Evolutionary conservation across 1,284 basidiomycete genomes (phyloP), one percentile per base, ranked within the genome.

Genomic region (Trichosporon ovoides): DNA sequence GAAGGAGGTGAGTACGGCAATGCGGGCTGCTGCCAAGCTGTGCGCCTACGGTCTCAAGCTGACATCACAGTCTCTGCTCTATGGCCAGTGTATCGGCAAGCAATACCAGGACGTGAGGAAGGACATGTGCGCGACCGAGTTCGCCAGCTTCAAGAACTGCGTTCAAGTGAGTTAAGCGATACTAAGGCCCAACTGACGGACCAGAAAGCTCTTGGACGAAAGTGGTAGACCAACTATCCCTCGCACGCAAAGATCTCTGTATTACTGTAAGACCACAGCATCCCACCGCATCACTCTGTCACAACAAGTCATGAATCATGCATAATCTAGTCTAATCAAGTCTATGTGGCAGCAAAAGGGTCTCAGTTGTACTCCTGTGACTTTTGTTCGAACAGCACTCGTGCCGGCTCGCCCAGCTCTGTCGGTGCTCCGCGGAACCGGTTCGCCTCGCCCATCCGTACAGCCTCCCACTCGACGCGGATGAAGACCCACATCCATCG

Each of bases 401-500:
- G 55, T 1, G 59, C 57, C 2, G 60, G 52, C 48, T 54, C 61
- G 18, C 28, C 43, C 6, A 49, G 22, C 10, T 50, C 52, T 7
- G 37, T 53, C 9, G 52, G 52, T 4, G 36, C 40, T 6, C 51
- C 57, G 12, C 64, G 63, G 50, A 68, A 65, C 24, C 67, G 62
- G 40, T 60, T 56, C 53, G 65, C 58, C 57, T 76, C 74, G 19
- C 76, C 75, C 69, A 80, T 79, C 60, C 84, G 88, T 53, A 91
- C 84, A 12, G 86, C 83, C 78, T 96, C 92, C 93, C 93, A 97
- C 76, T 99, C 96, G 24, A 98, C 85, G 18, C 96, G 84, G 65
- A 98, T 79, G 75, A 97, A 95, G 10, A 96, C 89, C 96, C 96
- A 99, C 77, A 95, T 83, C 89, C 92, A 97, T 65, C 96, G 78